These are phyloP conservation scores for Funneliformis mosseae DNA, from an alignment of 192 early-diverging fungal genomes.

Conservation along the genomic window DNA sequence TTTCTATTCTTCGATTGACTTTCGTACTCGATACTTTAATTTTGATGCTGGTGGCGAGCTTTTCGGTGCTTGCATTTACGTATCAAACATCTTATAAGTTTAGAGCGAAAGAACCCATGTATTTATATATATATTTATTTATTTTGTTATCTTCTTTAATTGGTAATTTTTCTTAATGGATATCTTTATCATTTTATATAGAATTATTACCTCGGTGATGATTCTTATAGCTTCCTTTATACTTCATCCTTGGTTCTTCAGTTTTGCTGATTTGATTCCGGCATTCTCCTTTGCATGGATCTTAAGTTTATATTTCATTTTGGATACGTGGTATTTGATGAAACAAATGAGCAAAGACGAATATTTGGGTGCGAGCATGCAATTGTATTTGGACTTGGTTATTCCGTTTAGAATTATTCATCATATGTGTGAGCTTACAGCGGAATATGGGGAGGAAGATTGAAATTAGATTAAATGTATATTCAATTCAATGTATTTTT, in stretches of 20 bases:
- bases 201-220: neutral
- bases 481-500: too few relatives aligned
- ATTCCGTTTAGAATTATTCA: constrained; percentile 27
- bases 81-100: constrained; percentile 15
- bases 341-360: constrained; percentile 22
- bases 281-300: neutral
- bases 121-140: neutral
- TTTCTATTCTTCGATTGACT: neutral
- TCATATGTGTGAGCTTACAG: constrained; percentile 29
- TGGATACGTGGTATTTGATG: constrained; percentile 31
- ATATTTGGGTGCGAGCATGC: constrained; percentile 24
- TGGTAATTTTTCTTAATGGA: neutral
- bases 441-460: neutral
- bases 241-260: neutral
- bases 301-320: constrained; percentile 17
- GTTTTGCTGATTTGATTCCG: constrained; percentile 6
- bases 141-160: neutral
- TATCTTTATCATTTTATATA: neutral
- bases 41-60: neutral
- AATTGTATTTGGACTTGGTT: constrained; percentile 27
- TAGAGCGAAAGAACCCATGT: constrained; percentile 20
- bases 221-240: neutral
- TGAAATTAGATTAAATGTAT: neutral
- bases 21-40: constrained; percentile 17
- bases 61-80: constrained; percentile 3